Evolutionary conservation across 23 red algal genomes (phyloP).

Genomic region (Gracilaria domingensis): DNA sequence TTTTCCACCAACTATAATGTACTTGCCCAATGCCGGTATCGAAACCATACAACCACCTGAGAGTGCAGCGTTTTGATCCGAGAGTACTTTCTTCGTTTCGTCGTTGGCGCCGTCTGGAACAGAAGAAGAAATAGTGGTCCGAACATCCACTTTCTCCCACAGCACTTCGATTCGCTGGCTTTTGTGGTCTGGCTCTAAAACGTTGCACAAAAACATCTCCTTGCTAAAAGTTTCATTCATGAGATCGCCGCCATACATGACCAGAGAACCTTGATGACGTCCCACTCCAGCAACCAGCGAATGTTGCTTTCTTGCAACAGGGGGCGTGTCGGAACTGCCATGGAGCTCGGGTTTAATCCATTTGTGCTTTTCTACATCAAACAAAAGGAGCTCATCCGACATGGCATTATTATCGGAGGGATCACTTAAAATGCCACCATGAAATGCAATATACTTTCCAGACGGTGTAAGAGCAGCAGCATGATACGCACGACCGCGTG

Average conservation of each 20-base stretch:
- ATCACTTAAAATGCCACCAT: slow-evolving; percentile 45
- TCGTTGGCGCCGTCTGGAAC: slow-evolving; percentile 1
- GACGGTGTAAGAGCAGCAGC: slow-evolving; percentile 43
- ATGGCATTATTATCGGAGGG: slow-evolving; percentile 18
- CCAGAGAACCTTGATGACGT: slow-evolving; percentile 31
- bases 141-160: slow-evolving; percentile 47
- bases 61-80: slow-evolving; percentile 1
- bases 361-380: slow-evolving; percentile 22
- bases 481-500: slow-evolving; percentile 47
- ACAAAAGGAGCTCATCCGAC: slow-evolving; percentile 38
- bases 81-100: neutral
- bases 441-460: slow-evolving; percentile 39
- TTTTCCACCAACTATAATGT: slow-evolving; percentile 53
- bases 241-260: slow-evolving; percentile 47
- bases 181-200: slow-evolving; percentile 24
- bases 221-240: slow-evolving; percentile 17
- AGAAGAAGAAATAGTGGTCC: neutral
- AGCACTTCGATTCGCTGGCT: neutral
- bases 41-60: slow-evolving; percentile 46
- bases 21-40: slow-evolving; percentile 45
- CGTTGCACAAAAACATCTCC: slow-evolving; percentile 39
- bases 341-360: slow-evolving; percentile 45
- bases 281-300: slow-evolving; percentile 62
- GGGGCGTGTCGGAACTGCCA: neutral
- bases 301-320: slow-evolving; percentile 26